A percentile compares a stretch with the other conserved stretches of the same genome.
Conservation (phyloP, 2,329 filamentous ascomycete species). For the Phaeosphaeria sp. region DNA sequence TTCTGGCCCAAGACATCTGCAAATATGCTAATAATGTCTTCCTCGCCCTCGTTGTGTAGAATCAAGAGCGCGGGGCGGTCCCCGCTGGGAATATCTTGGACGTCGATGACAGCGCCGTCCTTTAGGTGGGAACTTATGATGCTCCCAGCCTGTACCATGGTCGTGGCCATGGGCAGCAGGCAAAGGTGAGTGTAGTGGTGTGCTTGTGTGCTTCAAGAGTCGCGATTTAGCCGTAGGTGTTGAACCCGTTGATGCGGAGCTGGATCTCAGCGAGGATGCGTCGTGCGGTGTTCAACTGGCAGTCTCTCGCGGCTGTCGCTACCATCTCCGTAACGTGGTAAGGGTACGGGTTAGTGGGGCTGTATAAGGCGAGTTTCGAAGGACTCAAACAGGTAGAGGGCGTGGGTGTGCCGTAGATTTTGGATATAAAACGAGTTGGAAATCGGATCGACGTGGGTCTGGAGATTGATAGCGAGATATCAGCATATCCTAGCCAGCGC, state of each 20-base stretch:
- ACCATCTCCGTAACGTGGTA: slow-evolving; percentile 45
- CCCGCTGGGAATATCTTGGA: slow-evolving; percentile 41
- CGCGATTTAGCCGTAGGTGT: slow-evolving; percentile 47
- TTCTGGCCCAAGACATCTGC: slow-evolving; percentile 81
- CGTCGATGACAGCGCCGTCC: slow-evolving; percentile 40
- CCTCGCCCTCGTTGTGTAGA: slow-evolving; percentile 73
- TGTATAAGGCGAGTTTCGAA: slow-evolving; percentile 32
- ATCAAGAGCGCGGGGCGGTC: slow-evolving; percentile 56
- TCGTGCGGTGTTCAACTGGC: slow-evolving; percentile 48
- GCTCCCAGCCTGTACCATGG: slow-evolving; percentile 45
- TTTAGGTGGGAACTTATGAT: slow-evolving; percentile 40
- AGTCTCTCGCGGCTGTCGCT: slow-evolving; percentile 36
- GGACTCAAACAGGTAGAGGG: slow-evolving; percentile 29
- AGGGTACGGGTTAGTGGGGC: slow-evolving; percentile 30
- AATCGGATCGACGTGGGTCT: slow-evolving; percentile 40
- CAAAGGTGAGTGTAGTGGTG: slow-evolving; percentile 19
- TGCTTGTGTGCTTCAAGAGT: slow-evolving; percentile 16
- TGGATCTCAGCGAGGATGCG: slow-evolving; percentile 49
- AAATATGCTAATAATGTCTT: slow-evolving; percentile 75
- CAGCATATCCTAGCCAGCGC: slow-evolving; percentile 37
- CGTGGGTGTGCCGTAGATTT: slow-evolving; percentile 26
- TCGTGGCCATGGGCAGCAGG: slow-evolving; percentile 45
- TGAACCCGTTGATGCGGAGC: slow-evolving; percentile 52
- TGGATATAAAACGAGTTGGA: slow-evolving; percentile 37
- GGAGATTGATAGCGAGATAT: slow-evolving; percentile 43